Evolutionary conservation across 805 yeast genomes (phyloP).

Genomic region (Metschnikowia gelsemii): DNA sequence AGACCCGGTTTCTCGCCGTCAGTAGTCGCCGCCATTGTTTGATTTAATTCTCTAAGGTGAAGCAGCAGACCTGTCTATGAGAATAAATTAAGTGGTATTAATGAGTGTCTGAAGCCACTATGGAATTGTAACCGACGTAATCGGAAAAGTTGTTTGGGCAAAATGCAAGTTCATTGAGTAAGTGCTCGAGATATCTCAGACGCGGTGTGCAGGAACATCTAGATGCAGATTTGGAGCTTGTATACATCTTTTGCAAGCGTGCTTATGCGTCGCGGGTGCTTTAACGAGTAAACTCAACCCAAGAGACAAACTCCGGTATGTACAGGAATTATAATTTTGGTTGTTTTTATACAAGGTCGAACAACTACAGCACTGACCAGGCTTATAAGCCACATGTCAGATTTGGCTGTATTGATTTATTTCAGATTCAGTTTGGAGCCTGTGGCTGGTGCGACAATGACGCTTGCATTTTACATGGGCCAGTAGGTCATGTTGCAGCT

Average conservation of each 20-base stretch:
- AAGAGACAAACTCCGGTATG: too few species aligned
- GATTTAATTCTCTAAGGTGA: too few species aligned
- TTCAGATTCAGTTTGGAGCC: too few species aligned
- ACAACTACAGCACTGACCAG: too few species aligned
- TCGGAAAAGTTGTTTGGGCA: neutral
- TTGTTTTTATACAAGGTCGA: too few species aligned
- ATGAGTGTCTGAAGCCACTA: neutral
- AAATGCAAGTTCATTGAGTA: conserved; percentile 5
- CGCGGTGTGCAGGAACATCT: conserved; percentile 4
- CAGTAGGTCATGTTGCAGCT: too few species aligned
- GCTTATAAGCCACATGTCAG: too few species aligned
- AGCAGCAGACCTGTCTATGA: neutral
- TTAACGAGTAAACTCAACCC: neutral
- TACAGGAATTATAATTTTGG: too few species aligned
- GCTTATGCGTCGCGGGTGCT: neutral
- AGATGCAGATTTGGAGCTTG: neutral
- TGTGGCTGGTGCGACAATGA: too few species aligned
- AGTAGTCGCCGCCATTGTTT: neutral
- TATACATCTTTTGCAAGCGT: neutral
- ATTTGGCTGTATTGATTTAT: too few species aligned
- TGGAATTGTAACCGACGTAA: neutral
- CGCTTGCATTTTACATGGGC: too few species aligned
- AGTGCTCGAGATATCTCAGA: conserved; percentile 10
- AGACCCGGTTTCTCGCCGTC: neutral
- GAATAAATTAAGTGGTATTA: neutral